A percentile compares a stretch with the other conserved stretches of the same genome.
Conservation (phyloP, 495 filamentous ascomycete species). For the Aspergillus taichungensis region DNA sequence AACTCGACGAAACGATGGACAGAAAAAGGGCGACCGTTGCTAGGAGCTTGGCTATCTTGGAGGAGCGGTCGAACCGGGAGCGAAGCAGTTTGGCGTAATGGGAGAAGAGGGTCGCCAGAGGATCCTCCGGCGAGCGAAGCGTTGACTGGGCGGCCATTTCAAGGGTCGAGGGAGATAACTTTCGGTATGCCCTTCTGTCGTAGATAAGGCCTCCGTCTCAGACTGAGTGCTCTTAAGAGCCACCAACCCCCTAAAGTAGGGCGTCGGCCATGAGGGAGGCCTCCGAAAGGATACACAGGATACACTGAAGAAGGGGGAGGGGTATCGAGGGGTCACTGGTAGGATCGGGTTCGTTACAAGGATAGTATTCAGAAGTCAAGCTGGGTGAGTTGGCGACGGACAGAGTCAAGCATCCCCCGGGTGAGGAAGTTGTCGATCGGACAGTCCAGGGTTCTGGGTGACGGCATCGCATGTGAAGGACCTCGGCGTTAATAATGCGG, state of each 20-base stretch:
- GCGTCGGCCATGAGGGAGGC: conserved; percentile 12
- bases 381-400: too few species aligned
- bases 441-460: too few species aligned
- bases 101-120: conserved; percentile 56
- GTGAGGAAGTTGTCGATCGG: too few species aligned
- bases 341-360: too few species aligned
- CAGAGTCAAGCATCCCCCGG: too few species aligned
- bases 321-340: too few species aligned
- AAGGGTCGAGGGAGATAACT: conserved; percentile 6
- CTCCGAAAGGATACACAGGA: too few species aligned
- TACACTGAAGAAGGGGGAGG: too few species aligned
- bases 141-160: conserved; percentile 84
- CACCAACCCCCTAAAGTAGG: conserved; percentile 6
- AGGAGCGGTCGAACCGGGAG: conserved; percentile 49
- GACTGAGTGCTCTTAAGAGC: conserved; percentile 8
- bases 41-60: conserved; percentile 59
- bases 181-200: neutral
- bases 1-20: conserved; percentile 66
- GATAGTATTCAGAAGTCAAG: too few species aligned
- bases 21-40: conserved; percentile 64
- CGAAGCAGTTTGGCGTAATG: conserved; percentile 57
- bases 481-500: too few species aligned
- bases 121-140: conserved; percentile 60
- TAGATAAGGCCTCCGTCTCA: conserved; percentile 2
- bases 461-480: too few species aligned